Conservation (phyloP, 352 stramenopile species). For the Globisporangium spiculum region DNA sequence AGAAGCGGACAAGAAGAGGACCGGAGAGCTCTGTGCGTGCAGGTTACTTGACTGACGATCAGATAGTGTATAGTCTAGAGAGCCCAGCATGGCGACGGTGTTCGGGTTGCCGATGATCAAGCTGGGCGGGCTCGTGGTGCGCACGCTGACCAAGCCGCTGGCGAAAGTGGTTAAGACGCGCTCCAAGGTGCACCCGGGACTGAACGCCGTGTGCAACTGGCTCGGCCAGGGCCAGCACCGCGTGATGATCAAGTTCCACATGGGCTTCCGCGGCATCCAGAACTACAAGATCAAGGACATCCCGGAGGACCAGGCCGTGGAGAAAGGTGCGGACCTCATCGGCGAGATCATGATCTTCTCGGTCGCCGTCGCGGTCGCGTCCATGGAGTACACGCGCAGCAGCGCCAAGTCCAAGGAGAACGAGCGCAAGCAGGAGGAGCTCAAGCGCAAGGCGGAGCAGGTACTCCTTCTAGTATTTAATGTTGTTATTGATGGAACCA, state of each 20-base stretch:
- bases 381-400: constrained; percentile 75
- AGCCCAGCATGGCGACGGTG: constrained; percentile 21
- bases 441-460: constrained; percentile 39
- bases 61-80: not conserved
- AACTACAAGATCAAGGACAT: constrained; percentile 81
- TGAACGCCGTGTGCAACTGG: constrained; percentile 55
- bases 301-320: constrained; percentile 64
- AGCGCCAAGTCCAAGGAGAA: constrained; percentile 56
- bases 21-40: not conserved
- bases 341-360: constrained; percentile 81
- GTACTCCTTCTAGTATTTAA: constrained; percentile 7
- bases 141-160: constrained; percentile 82
- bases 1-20: not conserved
- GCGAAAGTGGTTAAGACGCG: constrained; percentile 89
- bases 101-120: constrained; percentile 80
- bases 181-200: constrained; percentile 70
- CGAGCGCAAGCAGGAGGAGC: constrained; percentile 52
- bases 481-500: not conserved
- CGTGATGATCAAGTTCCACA: constrained; percentile 67
- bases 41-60: not conserved
- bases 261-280: constrained; percentile 73
- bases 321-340: constrained; percentile 74
- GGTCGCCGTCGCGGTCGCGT: constrained; percentile 62
- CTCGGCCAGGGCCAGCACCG: constrained; percentile 71
- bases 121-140: constrained; percentile 73